These are phyloP conservation scores for Mycena indigotica DNA, from an alignment of 768 basidiomycete species.

Conservation along the genomic window DNA sequence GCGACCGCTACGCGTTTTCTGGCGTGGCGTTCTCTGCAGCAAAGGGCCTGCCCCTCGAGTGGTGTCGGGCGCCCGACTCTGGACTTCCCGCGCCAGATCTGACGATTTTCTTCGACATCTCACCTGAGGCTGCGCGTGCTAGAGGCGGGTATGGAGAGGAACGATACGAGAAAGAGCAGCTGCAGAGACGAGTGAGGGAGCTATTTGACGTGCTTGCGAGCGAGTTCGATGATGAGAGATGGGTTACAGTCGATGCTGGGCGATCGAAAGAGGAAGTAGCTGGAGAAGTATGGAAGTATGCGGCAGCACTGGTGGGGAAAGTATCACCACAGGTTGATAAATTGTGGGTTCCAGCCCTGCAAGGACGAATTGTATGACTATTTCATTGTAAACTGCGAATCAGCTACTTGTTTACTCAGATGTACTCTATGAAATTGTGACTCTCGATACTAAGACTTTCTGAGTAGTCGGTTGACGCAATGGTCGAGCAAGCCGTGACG, in stretches of 20 bases:
- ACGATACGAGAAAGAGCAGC: constrained; percentile 80
- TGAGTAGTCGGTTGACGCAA: too few relatives aligned
- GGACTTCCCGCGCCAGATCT: constrained; percentile 88
- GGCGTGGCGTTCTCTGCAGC: constrained; percentile 87
- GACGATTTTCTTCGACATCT: constrained; percentile 82
- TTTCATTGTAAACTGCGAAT: too few relatives aligned
- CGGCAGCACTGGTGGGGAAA: constrained; percentile 45
- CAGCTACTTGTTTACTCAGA: too few relatives aligned
- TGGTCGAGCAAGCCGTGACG: too few relatives aligned
- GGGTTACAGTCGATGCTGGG: constrained; percentile 66
- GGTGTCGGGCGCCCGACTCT: constrained; percentile 87
- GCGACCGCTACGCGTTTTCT: constrained; percentile 96
- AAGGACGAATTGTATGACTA: too few relatives aligned
- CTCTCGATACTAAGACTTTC: too few relatives aligned
- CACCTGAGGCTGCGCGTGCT: constrained; percentile 62
- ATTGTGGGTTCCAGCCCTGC: constrained; percentile 46
- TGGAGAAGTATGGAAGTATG: constrained; percentile 55
- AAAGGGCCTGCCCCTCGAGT: constrained; percentile 71
- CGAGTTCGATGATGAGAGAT: constrained; percentile 47
- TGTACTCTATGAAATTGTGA: too few relatives aligned
- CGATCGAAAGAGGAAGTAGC: constrained; percentile 50
- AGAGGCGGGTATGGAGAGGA: constrained; percentile 87
- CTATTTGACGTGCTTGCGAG: constrained; percentile 59
- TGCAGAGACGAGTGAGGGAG: constrained; percentile 66
- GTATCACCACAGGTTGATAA: constrained; percentile 44